Conservation (phyloP, 495 filamentous ascomycete species). For the Talaromyces nanjingensis region DNA sequence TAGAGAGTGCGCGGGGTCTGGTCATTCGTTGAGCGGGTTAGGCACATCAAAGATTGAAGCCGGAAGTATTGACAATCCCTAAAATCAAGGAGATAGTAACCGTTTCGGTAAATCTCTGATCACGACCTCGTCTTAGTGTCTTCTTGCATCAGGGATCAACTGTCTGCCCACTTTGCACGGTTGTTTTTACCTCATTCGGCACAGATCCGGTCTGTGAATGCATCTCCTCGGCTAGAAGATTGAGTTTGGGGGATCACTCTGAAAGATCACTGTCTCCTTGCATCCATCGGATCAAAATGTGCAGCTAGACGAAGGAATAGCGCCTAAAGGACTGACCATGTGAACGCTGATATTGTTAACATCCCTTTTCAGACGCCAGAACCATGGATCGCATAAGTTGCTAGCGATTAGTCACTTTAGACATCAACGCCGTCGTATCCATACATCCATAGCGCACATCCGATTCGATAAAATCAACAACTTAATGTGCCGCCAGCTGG, state of each 20-base stretch:
- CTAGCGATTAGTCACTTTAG: background rate
- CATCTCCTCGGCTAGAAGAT: background rate
- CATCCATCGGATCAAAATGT: background rate
- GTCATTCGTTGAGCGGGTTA: background rate
- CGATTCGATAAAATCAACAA: background rate
- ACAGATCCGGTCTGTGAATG: background rate
- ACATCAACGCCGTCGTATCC: background rate
- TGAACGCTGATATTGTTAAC: background rate
- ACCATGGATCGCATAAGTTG: background rate
- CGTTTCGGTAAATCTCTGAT: background rate
- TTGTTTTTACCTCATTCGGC: background rate
- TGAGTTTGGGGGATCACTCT: background rate
- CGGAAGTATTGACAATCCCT: no score
- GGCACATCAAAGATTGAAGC: background rate
- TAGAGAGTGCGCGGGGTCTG: background rate
- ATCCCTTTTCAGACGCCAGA: background rate
- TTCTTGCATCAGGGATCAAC: background rate
- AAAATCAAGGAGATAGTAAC: background rate
- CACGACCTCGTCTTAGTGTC: background rate
- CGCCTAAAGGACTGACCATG: background rate
- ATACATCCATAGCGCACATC: background rate
- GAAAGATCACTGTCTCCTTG: background rate
- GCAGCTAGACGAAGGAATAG: background rate
- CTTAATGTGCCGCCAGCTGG: background rate
- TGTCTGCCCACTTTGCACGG: background rate